Base-by-base conservation (phyloP, 495 filamentous ascomycete species). In the Neurospora sp. region DNA sequence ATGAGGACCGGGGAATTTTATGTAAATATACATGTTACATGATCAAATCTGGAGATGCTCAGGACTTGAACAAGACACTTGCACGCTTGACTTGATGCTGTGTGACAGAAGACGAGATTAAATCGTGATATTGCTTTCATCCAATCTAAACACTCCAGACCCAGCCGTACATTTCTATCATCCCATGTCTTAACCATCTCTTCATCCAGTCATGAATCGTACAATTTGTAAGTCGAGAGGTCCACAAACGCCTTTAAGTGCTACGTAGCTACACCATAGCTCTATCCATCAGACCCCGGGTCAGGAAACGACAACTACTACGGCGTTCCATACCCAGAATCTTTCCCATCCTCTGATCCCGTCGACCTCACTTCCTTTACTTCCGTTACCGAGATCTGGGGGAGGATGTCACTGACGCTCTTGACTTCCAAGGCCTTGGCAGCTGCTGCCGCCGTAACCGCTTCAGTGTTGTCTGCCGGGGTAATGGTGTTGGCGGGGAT, bases 311-410 rank as follows among this genome's bases (percentile, higher is more conserved):
- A 16, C 31, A 23, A 37, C 60, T 35, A 69, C 20, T 60, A 75
- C 10, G 76, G 75, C 4, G 76, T 77, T 0, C 79, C 80, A 66
- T 82, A 83, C 12, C 81, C 82, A 3, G 82, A 82, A 62, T 83
- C 82, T 6, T 49, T 76, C 1, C 79, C 74, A 70, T 74, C 60
- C 76, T 74, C 60, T 70, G 72, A 75, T 74, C 60, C 60, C 49
- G 39, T 66, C 42, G 27, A 31, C 27, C 27, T 66, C 23, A 18
- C 14, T 18, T 9, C 27, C 14, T 37, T 66, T 2, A 66, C 27
- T 37, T 66, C 54, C 18, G 27, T 35, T 35, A 66, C 54, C 14
- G 54, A 66, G 54, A 66, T 66, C 27, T 66, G 54, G 2, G 54
- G 27, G 2, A 62, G 5, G 27, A 80, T 23, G 3, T 8, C 35